Evolutionary conservation across 495 filamentous ascomycete genomes (phyloP).

Genomic region (Sporormia fimetaria): DNA sequence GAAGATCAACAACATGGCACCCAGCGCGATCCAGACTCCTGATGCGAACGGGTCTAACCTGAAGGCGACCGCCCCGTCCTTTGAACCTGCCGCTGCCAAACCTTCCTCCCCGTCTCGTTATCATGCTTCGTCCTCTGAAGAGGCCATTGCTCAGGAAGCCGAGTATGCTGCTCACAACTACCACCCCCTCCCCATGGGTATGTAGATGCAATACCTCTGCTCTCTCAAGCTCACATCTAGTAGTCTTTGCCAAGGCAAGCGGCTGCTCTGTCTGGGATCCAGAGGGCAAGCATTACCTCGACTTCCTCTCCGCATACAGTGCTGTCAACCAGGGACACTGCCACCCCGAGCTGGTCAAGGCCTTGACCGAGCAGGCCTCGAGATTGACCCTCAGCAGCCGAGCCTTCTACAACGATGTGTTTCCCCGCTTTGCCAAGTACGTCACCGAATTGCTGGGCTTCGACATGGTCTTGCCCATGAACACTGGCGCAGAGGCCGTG

Average conservation of each 20-base stretch:
- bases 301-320: conserved; percentile 95
- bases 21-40: conserved; percentile 16
- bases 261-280: conserved; percentile 93
- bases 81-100: conserved; percentile 39
- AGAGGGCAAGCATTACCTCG: conserved; percentile 91
- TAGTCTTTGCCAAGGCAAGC: conserved; percentile 48
- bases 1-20: conserved; percentile 16
- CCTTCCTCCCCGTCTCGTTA: too few relatives aligned
- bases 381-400: conserved; percentile 87
- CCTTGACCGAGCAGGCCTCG: conserved; percentile 79
- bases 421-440: conserved; percentile 90
- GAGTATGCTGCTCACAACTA: conserved; percentile 95
- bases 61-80: conserved; percentile 31
- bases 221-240: conserved; percentile 25
- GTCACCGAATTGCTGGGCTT: conserved; percentile 82
- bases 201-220: neutral
- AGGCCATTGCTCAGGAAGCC: conserved; percentile 70
- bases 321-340: conserved; percentile 99
- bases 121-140: conserved; percentile 68
- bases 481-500: conserved; percentile 97
- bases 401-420: conserved; percentile 98
- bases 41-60: conserved; percentile 14
- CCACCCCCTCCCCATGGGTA: conserved; percentile 74
- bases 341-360: conserved; percentile 87
- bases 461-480: conserved; percentile 99